Evolutionary conservation across 2,329 filamentous ascomycete genomes (phyloP), one percentile per base, ranked within the genome.

Genomic region (Penicillium sp.): DNA sequence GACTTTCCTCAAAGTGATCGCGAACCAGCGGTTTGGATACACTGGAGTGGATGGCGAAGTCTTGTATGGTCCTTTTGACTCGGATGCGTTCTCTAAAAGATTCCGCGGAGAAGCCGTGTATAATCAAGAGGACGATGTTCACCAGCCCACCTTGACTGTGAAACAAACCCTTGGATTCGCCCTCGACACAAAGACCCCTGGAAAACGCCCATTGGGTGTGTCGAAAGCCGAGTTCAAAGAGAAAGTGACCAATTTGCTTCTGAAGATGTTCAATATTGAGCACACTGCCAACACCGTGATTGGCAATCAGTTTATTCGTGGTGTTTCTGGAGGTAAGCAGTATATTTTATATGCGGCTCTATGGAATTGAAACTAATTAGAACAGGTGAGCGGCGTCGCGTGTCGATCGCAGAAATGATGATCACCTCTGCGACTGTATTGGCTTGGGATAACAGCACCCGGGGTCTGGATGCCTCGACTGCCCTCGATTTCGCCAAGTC

Each of bases 181-280:
- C 0, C 77, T 95, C 4, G 89, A 94, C 67, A 89, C 87, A 31
- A 96, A 95, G 75, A 87, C 90, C 14, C 91, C 92, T 6, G 87
- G 88, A 16, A 91, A 92, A 73, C 81, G 90, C 44, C 89, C 90
- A 0, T 84, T 81, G 4, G 90, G 89, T 22, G 82, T 94, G 63
- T 86, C 83, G 37, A 88, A 89, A 70, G 71, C 75, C 6, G 86
- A 88, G 16, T 93, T 93, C 78, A 92, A 92, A 77, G 81, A 88
- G 47, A 85, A 86, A 63, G 85, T 95, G 55, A 78, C 92, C 58
- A 81, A 84, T 17, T 84, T 88, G 66, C 80, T 96, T 56, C 79
- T 96, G 49, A 90, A 90, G 68, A 94, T 95, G 89, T 95, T 96
- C 80, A 94, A 93, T 69, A 96, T 96, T 51, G 88, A 92, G 71